A percentile compares a stretch with the other conserved stretches of the same genome.
These are phyloP conservation scores for Brassica nigra DNA, from an alignment of 345 rosid genomes.

Conservation along the genomic window DNA sequence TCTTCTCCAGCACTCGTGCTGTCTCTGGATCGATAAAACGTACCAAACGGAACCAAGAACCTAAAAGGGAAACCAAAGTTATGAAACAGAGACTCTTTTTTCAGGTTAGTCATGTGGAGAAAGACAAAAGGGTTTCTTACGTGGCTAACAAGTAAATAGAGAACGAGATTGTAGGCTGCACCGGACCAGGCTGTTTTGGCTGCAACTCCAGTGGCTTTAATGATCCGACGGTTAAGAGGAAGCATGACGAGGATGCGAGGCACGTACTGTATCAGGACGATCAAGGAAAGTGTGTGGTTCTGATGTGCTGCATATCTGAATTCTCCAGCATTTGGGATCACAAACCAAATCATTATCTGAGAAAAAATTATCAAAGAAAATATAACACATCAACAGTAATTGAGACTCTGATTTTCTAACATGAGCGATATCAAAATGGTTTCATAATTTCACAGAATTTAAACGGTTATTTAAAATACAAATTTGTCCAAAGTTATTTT, in stretches of 20 bases:
- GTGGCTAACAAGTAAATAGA: slow-evolving; percentile 75
- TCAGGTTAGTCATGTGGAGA: neutral
- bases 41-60: slow-evolving; percentile 84
- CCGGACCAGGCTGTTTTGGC: slow-evolving; percentile 94
- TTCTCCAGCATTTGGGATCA: slow-evolving; percentile 60
- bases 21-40: slow-evolving; percentile 69
- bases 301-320: slow-evolving; percentile 47
- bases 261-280: slow-evolving; percentile 76
- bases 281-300: slow-evolving; percentile 72
- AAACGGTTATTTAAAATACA: neutral
- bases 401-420: neutral
- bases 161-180: slow-evolving; percentile 77
- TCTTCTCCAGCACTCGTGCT: slow-evolving; percentile 62
- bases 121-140: slow-evolving; percentile 44
- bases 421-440: neutral
- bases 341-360: slow-evolving; percentile 78
- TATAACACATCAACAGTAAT: slow-evolving; percentile 1
- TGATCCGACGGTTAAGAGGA: slow-evolving; percentile 69
- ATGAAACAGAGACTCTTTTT: slow-evolving; percentile 6
- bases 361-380: slow-evolving; percentile 7
- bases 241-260: slow-evolving; percentile 74
- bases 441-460: neutral
- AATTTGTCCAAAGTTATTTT: neutral
- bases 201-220: slow-evolving; percentile 78
- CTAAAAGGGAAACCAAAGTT: slow-evolving; percentile 36